Evolutionary conservation across 306 rosid genomes (phyloP).

Genomic region (Malus sylvestris): DNA sequence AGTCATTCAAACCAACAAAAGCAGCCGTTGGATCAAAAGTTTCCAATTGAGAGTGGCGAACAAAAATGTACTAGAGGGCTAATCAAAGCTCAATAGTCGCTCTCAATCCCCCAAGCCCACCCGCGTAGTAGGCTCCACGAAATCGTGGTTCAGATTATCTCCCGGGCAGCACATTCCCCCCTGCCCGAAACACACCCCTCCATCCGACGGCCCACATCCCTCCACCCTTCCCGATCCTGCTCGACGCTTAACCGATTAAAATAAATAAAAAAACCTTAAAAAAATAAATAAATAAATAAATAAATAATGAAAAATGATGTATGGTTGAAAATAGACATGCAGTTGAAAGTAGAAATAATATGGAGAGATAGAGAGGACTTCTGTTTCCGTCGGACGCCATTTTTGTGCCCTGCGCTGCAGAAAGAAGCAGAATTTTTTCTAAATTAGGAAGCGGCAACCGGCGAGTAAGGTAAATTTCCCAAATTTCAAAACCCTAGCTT

Average conservation of each 20-base stretch:
- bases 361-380: background rate
- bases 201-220: background rate
- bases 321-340: background rate
- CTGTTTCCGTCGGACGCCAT: background rate
- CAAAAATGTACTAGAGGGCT: no score
- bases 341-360: background rate
- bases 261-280: background rate
- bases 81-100: background rate
- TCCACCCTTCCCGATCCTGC: background rate
- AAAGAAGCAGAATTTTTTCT: background rate
- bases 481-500: background rate
- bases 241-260: background rate
- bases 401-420: background rate
- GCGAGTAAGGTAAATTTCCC: background rate
- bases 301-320: background rate
- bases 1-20: no score
- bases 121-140: constrained; percentile 8
- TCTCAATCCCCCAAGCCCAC: constrained; percentile 7
- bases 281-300: background rate
- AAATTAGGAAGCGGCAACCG: background rate
- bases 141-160: constrained; percentile 19
- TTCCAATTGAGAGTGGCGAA: no score
- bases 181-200: constrained; percentile 7
- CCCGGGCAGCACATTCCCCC: constrained; percentile 2
- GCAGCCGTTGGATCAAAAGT: no score